phyloP scores from a whole-genome alignment of 148 eudicot genomes.

The Cornus suecica region DNA sequence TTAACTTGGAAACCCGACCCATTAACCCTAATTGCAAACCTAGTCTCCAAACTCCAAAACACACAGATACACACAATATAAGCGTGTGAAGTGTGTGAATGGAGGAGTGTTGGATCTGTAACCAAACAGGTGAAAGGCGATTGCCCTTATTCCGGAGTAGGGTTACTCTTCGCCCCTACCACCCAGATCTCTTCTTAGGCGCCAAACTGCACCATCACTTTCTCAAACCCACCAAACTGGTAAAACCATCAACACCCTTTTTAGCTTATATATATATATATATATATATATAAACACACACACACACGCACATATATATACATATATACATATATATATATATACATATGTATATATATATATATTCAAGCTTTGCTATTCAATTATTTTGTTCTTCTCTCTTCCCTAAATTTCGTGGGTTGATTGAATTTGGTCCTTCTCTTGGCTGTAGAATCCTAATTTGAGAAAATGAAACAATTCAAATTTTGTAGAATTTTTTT shows the following conservation, averaged over 20 bases:
- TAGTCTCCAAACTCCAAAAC: too few species aligned
- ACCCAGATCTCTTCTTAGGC: constrained; percentile 19
- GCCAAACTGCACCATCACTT: constrained; percentile 9
- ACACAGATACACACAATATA: too few species aligned
- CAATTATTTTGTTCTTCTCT: background rate
- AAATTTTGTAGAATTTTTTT: too few species aligned
- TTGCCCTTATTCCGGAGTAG: constrained; percentile 31
- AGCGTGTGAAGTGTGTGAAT: background rate
- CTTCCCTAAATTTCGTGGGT: too few species aligned
- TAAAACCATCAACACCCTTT: background rate
- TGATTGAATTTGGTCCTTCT: background rate
- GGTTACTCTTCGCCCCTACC: constrained; percentile 28
- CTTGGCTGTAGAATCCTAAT: background rate
- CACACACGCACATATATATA: too few species aligned
- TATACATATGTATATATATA: too few species aligned
- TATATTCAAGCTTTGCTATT: background rate
- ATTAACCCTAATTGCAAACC: too few species aligned
- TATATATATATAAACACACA: too few species aligned
- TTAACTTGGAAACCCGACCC: too few species aligned
- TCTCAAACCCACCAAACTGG: constrained; percentile 2
- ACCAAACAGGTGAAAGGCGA: constrained; percentile 17
- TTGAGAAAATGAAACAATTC: too few species aligned
- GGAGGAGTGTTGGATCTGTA: constrained; percentile 12
- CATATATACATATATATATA: too few species aligned
- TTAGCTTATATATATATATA: too few species aligned